These are phyloP conservation scores for Striga hermonthica DNA, from an alignment of 305 asterid species.

Conservation along the genomic window DNA sequence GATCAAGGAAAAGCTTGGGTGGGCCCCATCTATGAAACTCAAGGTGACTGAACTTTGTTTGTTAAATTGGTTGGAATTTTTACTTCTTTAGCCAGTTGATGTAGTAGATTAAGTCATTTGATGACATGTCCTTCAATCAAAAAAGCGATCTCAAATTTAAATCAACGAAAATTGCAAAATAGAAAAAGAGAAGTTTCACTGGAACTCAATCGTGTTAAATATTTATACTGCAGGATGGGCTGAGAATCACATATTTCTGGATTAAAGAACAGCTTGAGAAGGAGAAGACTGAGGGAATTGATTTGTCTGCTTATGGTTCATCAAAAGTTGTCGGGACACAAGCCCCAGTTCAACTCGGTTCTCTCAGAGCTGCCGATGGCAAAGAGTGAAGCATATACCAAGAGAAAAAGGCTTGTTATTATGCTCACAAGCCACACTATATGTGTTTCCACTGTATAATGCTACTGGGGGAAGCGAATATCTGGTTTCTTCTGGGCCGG, in stretches of 20 bases:
- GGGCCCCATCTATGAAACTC: slow-evolving; percentile 76
- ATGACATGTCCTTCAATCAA: too few species aligned
- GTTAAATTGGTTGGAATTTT: too few species aligned
- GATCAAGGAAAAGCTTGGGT: slow-evolving; percentile 74
- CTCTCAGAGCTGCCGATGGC: slow-evolving; percentile 81
- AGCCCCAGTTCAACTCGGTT: slow-evolving; percentile 76
- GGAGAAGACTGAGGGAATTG: slow-evolving; percentile 52
- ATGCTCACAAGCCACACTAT: not conserved
- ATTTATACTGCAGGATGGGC: slow-evolving; percentile 71
- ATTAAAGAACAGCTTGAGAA: slow-evolving; percentile 69
- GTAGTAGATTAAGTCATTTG: too few species aligned
- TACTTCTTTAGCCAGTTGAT: too few species aligned
- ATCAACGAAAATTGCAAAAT: too few species aligned
- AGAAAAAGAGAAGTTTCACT: too few species aligned
- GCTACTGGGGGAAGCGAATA: too few species aligned
- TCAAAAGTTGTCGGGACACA: slow-evolving; percentile 76
- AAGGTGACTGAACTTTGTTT: slow-evolving; percentile 37
- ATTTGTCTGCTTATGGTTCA: slow-evolving; percentile 52
- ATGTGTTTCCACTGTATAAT: not conserved
- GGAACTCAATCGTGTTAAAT: too few species aligned
- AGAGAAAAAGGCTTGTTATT: not conserved
- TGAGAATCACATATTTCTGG: slow-evolving; percentile 71
- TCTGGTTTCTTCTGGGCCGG: too few species aligned
- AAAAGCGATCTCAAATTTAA: too few species aligned
- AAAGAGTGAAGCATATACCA: slow-evolving; percentile 37